phyloP scores from a whole-genome alignment of 768 basidiomycete species.

The Gyrodon lividus region DNA sequence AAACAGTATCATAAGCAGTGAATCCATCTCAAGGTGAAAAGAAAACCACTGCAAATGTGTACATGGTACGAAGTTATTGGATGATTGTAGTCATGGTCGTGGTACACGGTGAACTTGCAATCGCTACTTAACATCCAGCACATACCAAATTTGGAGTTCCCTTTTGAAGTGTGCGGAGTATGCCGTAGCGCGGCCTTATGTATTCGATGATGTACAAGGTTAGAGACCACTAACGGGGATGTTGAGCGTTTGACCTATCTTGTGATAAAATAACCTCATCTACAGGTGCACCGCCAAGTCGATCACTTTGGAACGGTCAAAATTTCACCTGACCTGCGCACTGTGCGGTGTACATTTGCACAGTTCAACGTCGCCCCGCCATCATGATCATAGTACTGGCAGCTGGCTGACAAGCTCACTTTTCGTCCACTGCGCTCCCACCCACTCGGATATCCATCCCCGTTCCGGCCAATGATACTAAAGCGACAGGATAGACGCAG shows the following conservation, averaged over 20 bases:
- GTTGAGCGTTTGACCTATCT: too few relatives aligned
- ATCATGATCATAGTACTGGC: not conserved
- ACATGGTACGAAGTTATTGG: slow-evolving; percentile 6
- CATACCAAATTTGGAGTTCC: slow-evolving; percentile 21
- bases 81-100: slow-evolving; percentile 15
- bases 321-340: not conserved
- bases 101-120: not conserved
- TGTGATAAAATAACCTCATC: not conserved
- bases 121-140: slow-evolving; percentile 11
- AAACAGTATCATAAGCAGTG: slow-evolving; percentile 21
- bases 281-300: not conserved
- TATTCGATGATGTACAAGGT: slow-evolving; percentile 14
- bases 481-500: slow-evolving; percentile 2
- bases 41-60: slow-evolving; percentile 7
- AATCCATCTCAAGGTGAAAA: slow-evolving; percentile 20
- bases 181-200: slow-evolving; percentile 32
- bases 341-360: not conserved
- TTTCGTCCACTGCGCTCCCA: slow-evolving; percentile 3
- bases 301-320: not conserved
- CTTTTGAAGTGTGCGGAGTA: slow-evolving; percentile 23
- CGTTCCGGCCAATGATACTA: not conserved
- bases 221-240: slow-evolving; percentile 10
- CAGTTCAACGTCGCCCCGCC: not conserved
- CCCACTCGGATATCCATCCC: not conserved
- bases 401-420: not conserved